Percentiles rank a stretch among this genome's conserved stretches.
Conservation (phyloP, 768 basidiomycete genomes). For the Panaeolus cyanescens region DNA sequence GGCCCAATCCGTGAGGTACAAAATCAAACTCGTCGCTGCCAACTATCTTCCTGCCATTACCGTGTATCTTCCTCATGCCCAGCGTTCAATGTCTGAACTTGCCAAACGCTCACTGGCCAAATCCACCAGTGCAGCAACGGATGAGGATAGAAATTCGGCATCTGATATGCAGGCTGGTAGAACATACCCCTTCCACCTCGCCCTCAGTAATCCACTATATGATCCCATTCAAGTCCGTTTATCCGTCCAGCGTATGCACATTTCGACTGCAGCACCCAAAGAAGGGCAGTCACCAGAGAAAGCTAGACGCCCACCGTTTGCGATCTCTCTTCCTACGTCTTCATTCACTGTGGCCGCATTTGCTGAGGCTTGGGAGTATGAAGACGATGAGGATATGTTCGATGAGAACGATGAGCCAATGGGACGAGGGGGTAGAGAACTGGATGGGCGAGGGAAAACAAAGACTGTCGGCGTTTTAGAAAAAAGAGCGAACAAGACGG, state of each 20-base stretch:
- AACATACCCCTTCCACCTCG: slow-evolving; percentile 87
- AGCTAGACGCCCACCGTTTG: slow-evolving; percentile 72
- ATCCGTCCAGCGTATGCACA: slow-evolving; percentile 70
- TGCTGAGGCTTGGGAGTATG: slow-evolving; percentile 98
- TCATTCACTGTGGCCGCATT: slow-evolving; percentile 86
- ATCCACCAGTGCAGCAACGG: slow-evolving; percentile 37
- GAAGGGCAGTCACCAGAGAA: slow-evolving; percentile 51
- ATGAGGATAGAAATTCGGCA: slow-evolving; percentile 38
- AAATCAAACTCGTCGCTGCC: slow-evolving; percentile 95
- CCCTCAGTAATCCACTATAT: slow-evolving; percentile 92
- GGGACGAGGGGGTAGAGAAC: slow-evolving; percentile 40
- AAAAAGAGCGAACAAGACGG: slow-evolving; percentile 85
- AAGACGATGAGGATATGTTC: slow-evolving; percentile 93
- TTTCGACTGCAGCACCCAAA: slow-evolving; percentile 37
- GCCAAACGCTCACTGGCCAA: slow-evolving; percentile 44
- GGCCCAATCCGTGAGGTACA: slow-evolving; percentile 90
- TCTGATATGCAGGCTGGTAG: slow-evolving; percentile 68
- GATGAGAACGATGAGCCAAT: slow-evolving; percentile 54
- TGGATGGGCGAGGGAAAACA: slow-evolving; percentile 47
- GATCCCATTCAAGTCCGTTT: slow-evolving; percentile 94
- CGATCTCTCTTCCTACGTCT: slow-evolving; percentile 74
- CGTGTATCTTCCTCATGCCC: slow-evolving; percentile 64
- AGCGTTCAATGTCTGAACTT: slow-evolving; percentile 41
- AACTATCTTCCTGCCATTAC: slow-evolving; percentile 91
- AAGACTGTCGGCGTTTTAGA: slow-evolving; percentile 84